These are phyloP conservation scores for Parathielavia appendiculata DNA, from an alignment of 495 filamentous ascomycete genomes.

Conservation along the genomic window DNA sequence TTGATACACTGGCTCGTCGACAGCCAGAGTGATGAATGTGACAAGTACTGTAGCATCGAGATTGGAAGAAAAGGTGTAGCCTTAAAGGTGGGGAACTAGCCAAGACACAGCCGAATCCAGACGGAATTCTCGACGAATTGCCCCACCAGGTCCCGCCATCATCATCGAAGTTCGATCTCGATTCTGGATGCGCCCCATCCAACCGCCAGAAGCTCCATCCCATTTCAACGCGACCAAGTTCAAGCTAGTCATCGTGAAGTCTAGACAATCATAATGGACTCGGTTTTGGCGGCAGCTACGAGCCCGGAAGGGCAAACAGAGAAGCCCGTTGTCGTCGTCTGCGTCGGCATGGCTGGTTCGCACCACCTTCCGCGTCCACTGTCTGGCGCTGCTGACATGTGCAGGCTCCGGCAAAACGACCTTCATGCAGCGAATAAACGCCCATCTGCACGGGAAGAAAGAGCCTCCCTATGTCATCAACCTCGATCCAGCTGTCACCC, in stretches of 20 bases:
- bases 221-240: not conserved
- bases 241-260: not conserved
- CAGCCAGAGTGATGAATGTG: too few relatives aligned
- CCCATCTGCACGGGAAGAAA: constrained; percentile 72
- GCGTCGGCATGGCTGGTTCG: constrained; percentile 88
- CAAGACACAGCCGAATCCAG: too few relatives aligned
- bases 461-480: constrained; percentile 89
- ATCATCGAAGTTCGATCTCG: not conserved
- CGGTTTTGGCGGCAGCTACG: constrained; percentile 11
- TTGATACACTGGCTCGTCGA: too few relatives aligned
- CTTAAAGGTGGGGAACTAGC: too few relatives aligned
- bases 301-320: constrained; percentile 18
- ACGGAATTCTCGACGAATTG: not conserved
- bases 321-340: constrained; percentile 67
- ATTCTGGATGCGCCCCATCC: not conserved
- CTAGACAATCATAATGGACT: constrained; percentile 2
- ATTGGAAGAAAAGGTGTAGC: too few relatives aligned
- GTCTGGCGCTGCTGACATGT: constrained; percentile 10
- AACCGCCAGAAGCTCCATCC: not conserved
- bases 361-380: constrained; percentile 11
- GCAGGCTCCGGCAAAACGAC: constrained; percentile 93
- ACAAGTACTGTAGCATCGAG: too few relatives aligned
- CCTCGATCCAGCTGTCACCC: constrained; percentile 89
- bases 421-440: constrained; percentile 96
- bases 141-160: not conserved